These are phyloP conservation scores for Penicillium fimorum DNA, from an alignment of 495 filamentous ascomycete species.

Conservation along the genomic window DNA sequence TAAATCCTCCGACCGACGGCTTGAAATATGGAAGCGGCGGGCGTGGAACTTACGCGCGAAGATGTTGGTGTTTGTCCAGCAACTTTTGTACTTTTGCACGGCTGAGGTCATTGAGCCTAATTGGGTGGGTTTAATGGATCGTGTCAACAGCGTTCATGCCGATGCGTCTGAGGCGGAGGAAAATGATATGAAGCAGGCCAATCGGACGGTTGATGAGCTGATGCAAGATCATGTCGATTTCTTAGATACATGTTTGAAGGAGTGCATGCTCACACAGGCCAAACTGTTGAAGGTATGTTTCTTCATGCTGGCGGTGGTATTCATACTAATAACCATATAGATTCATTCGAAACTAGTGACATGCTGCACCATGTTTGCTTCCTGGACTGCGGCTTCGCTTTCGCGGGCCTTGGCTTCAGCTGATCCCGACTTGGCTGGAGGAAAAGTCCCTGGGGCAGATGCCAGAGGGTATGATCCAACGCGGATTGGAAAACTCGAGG, in stretches of 20 bases:
- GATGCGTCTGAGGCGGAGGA: conserved; percentile 48
- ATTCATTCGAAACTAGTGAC: conserved; percentile 94
- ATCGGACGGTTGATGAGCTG: conserved; percentile 90
- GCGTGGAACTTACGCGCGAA: conserved; percentile 88
- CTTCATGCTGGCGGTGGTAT: neutral
- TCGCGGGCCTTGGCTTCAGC: conserved; percentile 73
- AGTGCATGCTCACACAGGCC: conserved; percentile 97
- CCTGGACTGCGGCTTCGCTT: conserved; percentile 72
- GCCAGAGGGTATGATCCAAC: conserved; percentile 54
- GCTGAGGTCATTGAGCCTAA: conserved; percentile 97
- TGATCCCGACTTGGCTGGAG: conserved; percentile 67
- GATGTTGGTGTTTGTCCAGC: conserved; percentile 96
- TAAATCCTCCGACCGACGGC: conserved; percentile 64
- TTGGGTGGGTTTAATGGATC: conserved; percentile 87
- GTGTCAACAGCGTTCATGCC: conserved; percentile 64
- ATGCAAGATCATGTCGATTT: conserved; percentile 99
- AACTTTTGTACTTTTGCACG: conserved; percentile 93
- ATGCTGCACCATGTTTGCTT: conserved; percentile 88
- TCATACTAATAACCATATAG: conserved; percentile 46
- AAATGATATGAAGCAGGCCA: conserved; percentile 52
- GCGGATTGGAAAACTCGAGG: conserved; percentile 74
- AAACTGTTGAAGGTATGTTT: conserved; percentile 79
- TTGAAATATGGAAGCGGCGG: conserved; percentile 90
- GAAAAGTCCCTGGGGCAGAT: conserved; percentile 34
- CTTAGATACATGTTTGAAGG: conserved; percentile 93